Base-by-base conservation (phyloP, 2,329 filamentous ascomycete genomes). In the Graphilbum ipis-grandicollis region DNA sequence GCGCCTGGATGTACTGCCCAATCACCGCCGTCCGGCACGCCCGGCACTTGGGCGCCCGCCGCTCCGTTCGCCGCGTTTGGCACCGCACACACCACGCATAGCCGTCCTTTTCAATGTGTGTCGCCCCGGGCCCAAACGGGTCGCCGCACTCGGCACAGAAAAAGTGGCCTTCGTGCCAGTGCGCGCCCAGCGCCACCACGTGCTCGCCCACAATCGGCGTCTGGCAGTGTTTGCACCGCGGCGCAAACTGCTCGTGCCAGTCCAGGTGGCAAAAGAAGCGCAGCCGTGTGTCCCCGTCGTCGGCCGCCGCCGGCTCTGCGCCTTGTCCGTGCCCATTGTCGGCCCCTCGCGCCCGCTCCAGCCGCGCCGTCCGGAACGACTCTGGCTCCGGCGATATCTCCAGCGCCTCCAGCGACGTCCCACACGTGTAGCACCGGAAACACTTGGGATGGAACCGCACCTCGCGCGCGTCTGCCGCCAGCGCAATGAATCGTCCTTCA, bases 111-210 rank as follows among this genome's bases (percentile, higher is more conserved):
- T 98, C 90, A 38, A 98, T 76, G 49, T 78, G 74, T 33, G 72
- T 77, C 58, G 67, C 70, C 41, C 70, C 71, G 34, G 66, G 64
- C 46, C 68, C 83, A 53, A 98, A 98, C 0, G 90, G 88, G 59
- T 98, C 88, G 46, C 90, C 90, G 53, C 90, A 98, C 64, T 98
- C 85, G 31, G 90, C 90, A 52, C 90, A 98, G 68, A 98, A 98
- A 62, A 98, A 98, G 59, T 98, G 90, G 0, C 90, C 90, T 37
- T 82, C 81, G 55, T 98, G 90, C 82, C 84, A 98, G 58, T 93
- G 85, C n/a, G 78, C 73, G 1, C 90, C 90, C 39, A 93, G 83
- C 2, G 90, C 90, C 13, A 94, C 78, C 23, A 94, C 77, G 46
- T 96, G 84, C 57, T 96, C 86, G 31, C 86, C 86, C 47, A 96